Evolutionary conservation across 2,329 filamentous ascomycete genomes (phyloP).

Genomic region (Alternaria arborescens): DNA sequence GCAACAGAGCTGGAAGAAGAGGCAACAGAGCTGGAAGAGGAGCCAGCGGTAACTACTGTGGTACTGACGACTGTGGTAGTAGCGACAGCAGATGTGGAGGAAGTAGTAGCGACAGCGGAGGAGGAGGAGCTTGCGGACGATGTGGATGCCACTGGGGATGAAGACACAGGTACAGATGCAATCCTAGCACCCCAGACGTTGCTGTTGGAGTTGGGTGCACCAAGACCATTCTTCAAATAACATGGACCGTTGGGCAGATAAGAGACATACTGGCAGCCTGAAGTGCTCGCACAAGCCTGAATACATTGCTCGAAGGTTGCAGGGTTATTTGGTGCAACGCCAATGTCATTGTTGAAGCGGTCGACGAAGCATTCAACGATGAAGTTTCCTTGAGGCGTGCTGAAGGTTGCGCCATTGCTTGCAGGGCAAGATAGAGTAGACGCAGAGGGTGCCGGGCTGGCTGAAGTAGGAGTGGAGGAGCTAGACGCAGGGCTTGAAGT

Average conservation of each 20-base stretch:
- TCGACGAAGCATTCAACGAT: conserved; percentile 23
- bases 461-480: conserved; percentile 4
- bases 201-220: conserved; percentile 10
- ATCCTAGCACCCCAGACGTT: conserved; percentile 21
- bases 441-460: not conserved
- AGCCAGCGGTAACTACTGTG: not conserved
- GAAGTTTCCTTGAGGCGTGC: conserved; percentile 16
- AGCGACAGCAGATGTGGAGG: not conserved
- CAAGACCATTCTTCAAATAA: conserved; percentile 20
- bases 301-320: conserved; percentile 13
- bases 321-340: conserved; percentile 6
- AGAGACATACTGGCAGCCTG: conserved; percentile 15
- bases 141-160: not conserved
- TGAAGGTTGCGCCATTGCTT: conserved; percentile 13
- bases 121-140: conserved; percentile 4
- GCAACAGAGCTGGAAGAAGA: not conserved
- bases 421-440: conserved; percentile 16
- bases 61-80: not conserved
- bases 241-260: conserved; percentile 23
- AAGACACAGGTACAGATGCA: not conserved
- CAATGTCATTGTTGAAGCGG: conserved; percentile 12
- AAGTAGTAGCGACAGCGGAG: not conserved
- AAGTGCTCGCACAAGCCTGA: conserved; percentile 9
- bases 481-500: not conserved
- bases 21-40: conserved; percentile 1